Percentiles rank a stretch among this genome's conserved stretches.
phyloP scores from a whole-genome alignment of 129 eudicot species.

The Pittosporum tobira region DNA sequence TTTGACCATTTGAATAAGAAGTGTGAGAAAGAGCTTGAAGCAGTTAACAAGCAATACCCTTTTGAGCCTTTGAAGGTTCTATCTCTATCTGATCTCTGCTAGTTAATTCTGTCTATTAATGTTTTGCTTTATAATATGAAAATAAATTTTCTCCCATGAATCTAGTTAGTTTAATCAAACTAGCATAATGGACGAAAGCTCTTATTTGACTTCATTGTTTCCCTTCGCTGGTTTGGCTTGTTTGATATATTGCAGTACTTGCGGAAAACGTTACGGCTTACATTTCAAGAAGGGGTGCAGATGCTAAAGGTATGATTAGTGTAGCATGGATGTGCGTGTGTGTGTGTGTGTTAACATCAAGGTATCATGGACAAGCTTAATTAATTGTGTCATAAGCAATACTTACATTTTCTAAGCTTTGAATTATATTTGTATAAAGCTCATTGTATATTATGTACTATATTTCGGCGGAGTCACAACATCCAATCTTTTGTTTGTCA shows the following conservation, averaged over 20 bases:
- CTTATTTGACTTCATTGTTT: not conserved
- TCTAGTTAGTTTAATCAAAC: not conserved
- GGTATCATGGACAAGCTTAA: no score
- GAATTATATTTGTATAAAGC: no score
- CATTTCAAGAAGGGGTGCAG: constrained; percentile 83
- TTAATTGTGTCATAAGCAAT: no score
- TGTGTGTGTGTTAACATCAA: no score
- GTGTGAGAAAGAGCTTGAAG: constrained; percentile 63
- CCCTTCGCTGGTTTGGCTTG: constrained; percentile 9
- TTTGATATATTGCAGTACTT: constrained; percentile 52
- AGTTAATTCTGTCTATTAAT: not conserved
- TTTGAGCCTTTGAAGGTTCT: constrained; percentile 68
- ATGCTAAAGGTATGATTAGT: constrained; percentile 58
- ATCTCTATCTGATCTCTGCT: not conserved
- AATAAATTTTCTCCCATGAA: not conserved
- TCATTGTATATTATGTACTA: no score
- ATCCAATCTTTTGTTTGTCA: no score
- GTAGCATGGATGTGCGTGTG: no score
- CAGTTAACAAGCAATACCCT: constrained; percentile 75
- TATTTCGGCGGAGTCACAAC: no score
- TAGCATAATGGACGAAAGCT: not conserved
- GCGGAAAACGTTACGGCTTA: constrained; percentile 59
- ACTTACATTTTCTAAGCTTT: no score
- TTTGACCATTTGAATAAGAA: constrained; percentile 63
- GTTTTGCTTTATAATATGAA: not conserved